These are phyloP conservation scores for Bruguiera hainesii DNA, from an alignment of 441 rosid genomes.

Conservation along the genomic window DNA sequence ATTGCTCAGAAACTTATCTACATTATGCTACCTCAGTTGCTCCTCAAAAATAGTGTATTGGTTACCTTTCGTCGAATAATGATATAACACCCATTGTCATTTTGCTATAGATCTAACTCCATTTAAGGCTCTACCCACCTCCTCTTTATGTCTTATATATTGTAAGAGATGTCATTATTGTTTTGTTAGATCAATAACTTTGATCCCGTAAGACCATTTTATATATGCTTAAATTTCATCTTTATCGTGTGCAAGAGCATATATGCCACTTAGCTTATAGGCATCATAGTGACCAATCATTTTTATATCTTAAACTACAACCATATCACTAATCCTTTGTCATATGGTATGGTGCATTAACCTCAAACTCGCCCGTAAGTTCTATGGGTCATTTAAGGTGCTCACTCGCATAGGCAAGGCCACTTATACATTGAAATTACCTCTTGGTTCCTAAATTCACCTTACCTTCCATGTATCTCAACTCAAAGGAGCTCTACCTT, in stretches of 20 bases:
- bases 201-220: not conserved
- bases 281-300: too few species aligned
- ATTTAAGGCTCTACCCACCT: not conserved
- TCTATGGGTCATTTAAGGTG: not conserved
- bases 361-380: not conserved
- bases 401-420: not conserved
- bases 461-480: not conserved
- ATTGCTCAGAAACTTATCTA: not conserved
- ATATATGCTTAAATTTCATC: too few species aligned
- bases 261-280: too few species aligned
- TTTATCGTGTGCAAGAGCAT: too few species aligned
- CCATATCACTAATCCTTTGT: not conserved
- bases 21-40: not conserved
- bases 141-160: not conserved
- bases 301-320: not conserved
- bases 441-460: not conserved
- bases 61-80: not conserved
- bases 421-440: not conserved
- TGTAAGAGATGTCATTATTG: not conserved
- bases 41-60: not conserved
- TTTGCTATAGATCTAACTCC: not conserved
- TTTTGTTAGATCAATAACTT: not conserved
- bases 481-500: too few species aligned
- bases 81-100: not conserved
- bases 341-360: not conserved